A percentile compares a stretch with the other conserved stretches of the same genome.
These are phyloP conservation scores for Phytopythium vexans DNA, from an alignment of 352 stramenopile genomes.

Conservation along the genomic window DNA sequence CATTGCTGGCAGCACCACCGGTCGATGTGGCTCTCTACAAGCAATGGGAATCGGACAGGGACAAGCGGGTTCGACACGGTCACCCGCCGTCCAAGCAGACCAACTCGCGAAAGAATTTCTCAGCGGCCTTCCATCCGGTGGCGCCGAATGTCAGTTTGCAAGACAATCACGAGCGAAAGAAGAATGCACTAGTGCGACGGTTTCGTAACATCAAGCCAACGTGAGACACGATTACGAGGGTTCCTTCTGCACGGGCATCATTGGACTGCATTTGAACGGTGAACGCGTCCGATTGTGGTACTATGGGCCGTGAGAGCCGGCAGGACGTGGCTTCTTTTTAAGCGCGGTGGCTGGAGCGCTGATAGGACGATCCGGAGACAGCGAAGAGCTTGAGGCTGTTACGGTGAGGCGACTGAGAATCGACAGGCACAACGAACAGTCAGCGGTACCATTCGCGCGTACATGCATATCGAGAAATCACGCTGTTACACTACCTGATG, in stretches of 20 bases:
- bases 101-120: constrained; percentile 27
- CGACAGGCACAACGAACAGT: too few relatives aligned
- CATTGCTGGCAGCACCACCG: constrained; percentile 13
- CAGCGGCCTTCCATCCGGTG: constrained; percentile 24
- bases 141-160: constrained; percentile 6
- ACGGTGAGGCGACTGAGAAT: constrained; percentile 31
- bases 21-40: neutral
- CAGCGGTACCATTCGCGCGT: neutral
- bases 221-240: too few relatives aligned
- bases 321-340: constrained; percentile 46
- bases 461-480: too few relatives aligned
- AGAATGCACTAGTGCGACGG: constrained; percentile 28
- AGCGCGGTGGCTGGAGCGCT: constrained; percentile 40
- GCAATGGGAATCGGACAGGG: constrained; percentile 12
- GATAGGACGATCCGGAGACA: constrained; percentile 42
- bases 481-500: too few relatives aligned
- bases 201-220: constrained; percentile 39
- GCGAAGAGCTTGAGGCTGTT: constrained; percentile 26
- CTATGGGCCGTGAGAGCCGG: constrained; percentile 6
- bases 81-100: constrained; percentile 29
- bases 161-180: constrained; percentile 37
- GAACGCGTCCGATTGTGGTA: constrained; percentile 7
- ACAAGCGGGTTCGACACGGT: constrained; percentile 36
- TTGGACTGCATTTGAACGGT: too few relatives aligned
- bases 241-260: too few relatives aligned